A percentile compares a stretch with the other conserved stretches of the same genome.
These are phyloP conservation scores for Chrysoporthe deuterocubensis DNA, from an alignment of 2,329 filamentous ascomycete species.

Conservation along the genomic window DNA sequence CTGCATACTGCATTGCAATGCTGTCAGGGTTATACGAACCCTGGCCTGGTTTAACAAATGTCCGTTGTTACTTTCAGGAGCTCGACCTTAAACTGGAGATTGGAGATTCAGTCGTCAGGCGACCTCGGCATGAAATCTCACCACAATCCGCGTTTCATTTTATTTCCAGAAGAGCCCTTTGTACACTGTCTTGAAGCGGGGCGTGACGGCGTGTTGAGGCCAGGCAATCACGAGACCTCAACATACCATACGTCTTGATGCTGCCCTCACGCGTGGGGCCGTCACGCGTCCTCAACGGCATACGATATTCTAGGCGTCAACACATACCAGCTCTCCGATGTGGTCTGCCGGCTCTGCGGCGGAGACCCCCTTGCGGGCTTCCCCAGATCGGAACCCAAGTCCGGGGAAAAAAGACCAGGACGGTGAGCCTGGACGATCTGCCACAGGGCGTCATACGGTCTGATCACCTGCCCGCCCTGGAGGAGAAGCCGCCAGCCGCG, in stretches of 20 bases:
- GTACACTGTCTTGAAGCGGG: neutral
- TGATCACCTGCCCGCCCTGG: conserved; percentile 38
- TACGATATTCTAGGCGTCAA: conserved; percentile 2
- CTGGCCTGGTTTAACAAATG: neutral
- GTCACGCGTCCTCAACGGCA: conserved; percentile 22
- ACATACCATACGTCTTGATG: conserved; percentile 14
- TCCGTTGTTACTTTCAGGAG: neutral
- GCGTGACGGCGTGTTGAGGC: neutral
- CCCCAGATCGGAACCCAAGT: conserved; percentile 31
- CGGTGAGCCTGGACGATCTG: conserved; percentile 60
- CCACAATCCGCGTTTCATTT: neutral
- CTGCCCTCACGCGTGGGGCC: conserved; percentile 22
- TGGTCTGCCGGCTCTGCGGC: conserved; percentile 18
- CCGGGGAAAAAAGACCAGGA: conserved; percentile 60
- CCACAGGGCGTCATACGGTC: conserved; percentile 56
- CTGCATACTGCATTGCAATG: neutral
- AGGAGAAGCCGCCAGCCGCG: conserved; percentile 49
- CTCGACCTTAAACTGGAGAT: neutral
- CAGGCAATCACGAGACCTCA: conserved; percentile 1
- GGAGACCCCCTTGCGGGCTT: conserved; percentile 3
- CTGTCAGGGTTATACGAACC: neutral
- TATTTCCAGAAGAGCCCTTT: neutral
- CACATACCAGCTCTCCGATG: conserved; percentile 17
- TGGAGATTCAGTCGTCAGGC: neutral
- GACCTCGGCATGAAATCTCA: conserved; percentile 1